Conservation (phyloP, 805 yeast genomes). For the Ogataea nakhonphanomensis region DNA sequence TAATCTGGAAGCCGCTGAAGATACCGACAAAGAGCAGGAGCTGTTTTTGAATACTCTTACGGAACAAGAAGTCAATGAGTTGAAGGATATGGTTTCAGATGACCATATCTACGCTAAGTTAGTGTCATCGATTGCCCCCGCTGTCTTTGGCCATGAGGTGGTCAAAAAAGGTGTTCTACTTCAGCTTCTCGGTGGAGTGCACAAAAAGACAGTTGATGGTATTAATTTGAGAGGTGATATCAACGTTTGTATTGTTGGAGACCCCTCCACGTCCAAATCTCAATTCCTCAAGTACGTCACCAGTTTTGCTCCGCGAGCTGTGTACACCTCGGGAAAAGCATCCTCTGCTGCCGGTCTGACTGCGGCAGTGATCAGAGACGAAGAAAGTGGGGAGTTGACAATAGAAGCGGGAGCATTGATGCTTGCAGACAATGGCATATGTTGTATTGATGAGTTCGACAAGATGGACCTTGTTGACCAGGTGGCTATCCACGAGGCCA, state of each 20-base stretch:
- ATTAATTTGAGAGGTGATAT: constrained; percentile 95
- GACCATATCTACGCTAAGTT: constrained; percentile 79
- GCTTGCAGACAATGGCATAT: constrained; percentile 97
- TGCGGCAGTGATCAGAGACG: constrained; percentile 96
- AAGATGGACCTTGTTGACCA: constrained; percentile 95
- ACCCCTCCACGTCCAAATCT: constrained; percentile 95
- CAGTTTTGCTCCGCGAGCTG: constrained; percentile 87
- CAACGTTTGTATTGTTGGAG: constrained; percentile 94
- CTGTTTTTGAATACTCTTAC: constrained; percentile 73
- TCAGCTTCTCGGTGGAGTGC: constrained; percentile 93
- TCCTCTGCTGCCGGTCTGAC: constrained; percentile 98
- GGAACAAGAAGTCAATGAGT: constrained; percentile 76
- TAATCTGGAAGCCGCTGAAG: constrained; percentile 22
- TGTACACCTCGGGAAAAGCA: constrained; percentile 97
- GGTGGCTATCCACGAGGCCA: constrained; percentile 98
- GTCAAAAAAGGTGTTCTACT: constrained; percentile 87
- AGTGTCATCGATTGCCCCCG: constrained; percentile 89
- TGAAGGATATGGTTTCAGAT: constrained; percentile 87
- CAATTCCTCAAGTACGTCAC: constrained; percentile 93
- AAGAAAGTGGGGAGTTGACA: constrained; percentile 94
- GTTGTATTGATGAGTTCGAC: constrained; percentile 98
- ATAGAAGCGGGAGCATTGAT: constrained; percentile 98
- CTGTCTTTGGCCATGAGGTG: constrained; percentile 93
- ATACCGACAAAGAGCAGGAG: constrained; percentile 73
- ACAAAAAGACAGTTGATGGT: constrained; percentile 89